Evolutionary conservation across 1,284 basidiomycete species (phyloP).

Genomic region (Sanghuangporus baumii): DNA sequence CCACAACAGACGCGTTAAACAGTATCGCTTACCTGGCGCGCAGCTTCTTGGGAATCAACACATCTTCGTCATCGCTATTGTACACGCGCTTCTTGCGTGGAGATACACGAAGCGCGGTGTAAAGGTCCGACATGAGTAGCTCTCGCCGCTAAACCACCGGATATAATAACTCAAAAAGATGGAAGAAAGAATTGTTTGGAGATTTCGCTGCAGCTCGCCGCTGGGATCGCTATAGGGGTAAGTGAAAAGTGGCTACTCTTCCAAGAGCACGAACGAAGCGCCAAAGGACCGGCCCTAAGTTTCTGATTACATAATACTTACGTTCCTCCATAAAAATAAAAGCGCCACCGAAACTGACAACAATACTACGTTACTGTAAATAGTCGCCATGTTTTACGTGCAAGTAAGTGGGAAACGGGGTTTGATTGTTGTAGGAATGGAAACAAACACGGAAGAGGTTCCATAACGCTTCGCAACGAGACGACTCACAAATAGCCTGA

Average conservation of each 20-base stretch:
- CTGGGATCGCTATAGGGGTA: neutral
- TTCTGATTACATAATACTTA: neutral
- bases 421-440: too few species aligned
- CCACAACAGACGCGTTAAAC: neutral
- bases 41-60: slow-evolving; percentile 62
- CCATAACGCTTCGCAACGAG: too few species aligned
- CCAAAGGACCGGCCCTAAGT: slow-evolving; percentile 6
- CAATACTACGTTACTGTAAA: too few species aligned
- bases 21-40: slow-evolving; percentile 43
- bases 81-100: slow-evolving; percentile 58
- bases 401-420: too few species aligned
- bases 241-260: neutral
- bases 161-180: neutral
- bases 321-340: too few species aligned
- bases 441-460: too few species aligned
- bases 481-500: too few species aligned
- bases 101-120: slow-evolving; percentile 53
- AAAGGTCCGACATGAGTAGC: slow-evolving; percentile 48
- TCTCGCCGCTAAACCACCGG: neutral
- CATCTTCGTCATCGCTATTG: slow-evolving; percentile 43
- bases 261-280: neutral
- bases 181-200: neutral
- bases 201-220: neutral
- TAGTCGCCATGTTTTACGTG: too few species aligned
- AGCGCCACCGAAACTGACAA: too few species aligned